Percentiles rank a stretch among this genome's conserved stretches.
Conservation (phyloP, 148 eudicot genomes). For the Dianthus caryophyllus region DNA sequence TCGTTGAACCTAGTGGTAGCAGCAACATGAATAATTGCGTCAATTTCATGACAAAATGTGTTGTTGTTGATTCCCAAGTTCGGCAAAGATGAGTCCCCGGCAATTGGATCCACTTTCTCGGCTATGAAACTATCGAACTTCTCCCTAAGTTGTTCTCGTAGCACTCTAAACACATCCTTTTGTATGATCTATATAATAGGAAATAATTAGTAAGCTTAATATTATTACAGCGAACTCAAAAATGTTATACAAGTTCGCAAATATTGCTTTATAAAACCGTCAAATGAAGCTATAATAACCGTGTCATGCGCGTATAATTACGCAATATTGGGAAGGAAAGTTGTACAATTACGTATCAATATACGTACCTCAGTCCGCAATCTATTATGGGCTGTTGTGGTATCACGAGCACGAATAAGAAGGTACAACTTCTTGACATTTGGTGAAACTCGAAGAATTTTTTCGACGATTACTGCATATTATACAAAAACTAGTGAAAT, state of each 20-base stretch:
- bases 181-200: constrained; percentile 26
- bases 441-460: constrained; percentile 47
- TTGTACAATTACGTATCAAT: too few relatives aligned
- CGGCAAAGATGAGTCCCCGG: constrained; percentile 30
- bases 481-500: too few relatives aligned
- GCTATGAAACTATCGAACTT: constrained; percentile 28
- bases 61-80: not conserved
- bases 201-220: too few relatives aligned
- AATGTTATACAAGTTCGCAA: not conserved
- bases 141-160: constrained; percentile 31
- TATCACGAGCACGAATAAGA: constrained; percentile 37
- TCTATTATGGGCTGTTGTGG: constrained; percentile 28
- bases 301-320: too few relatives aligned
- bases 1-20: constrained; percentile 42
- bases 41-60: constrained; percentile 6
- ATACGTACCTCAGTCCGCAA: constrained; percentile 35
- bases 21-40: constrained; percentile 29
- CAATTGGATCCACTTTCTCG: constrained; percentile 27
- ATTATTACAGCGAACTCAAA: too few relatives aligned
- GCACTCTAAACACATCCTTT: constrained; percentile 37
- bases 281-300: too few relatives aligned
- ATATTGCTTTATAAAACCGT: too few relatives aligned
- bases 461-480: constrained; percentile 39
- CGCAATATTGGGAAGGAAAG: too few relatives aligned
- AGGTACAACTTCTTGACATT: constrained; percentile 45